Evolutionary conservation across 495 filamentous ascomycete genomes (phyloP), one percentile per base, ranked within the genome.

Genomic region (Chlorociboria aeruginascens): DNA sequence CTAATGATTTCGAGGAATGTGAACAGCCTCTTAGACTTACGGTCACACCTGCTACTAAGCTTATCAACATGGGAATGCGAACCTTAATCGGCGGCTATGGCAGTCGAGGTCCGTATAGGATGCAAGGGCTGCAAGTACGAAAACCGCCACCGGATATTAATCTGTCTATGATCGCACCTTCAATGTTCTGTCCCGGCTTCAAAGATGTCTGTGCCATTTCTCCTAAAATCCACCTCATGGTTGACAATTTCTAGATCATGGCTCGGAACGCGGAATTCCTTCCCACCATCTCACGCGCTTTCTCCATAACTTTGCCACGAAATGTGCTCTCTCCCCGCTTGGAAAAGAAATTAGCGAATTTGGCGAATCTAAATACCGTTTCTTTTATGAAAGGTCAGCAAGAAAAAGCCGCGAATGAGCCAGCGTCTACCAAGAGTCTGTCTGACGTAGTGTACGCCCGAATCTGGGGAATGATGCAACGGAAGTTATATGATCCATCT

Each of bases 391-490:
- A 29, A 13, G 32, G 9, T 33, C 6, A 17, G 8, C 20, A 25
- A 25, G 20, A 25, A 25, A 25, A 25, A 25, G 20, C 20, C 20
- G 20, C 4, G 20, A 25, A 25, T 25, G 29, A 17, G 12, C 0
- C 29, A 17, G 50, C 40, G 34, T 14, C 46, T 37, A 35, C 7
- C 16, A 17, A 36, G 25, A 32, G 30, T 10, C 17, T 51, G 14
- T 1, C n/a, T 10, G 45, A 32, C 28, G 46, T 52, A 8, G 43
- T 51, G 14, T 43, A 54, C 20, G 35, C 32, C 2, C 39, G 40
- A n/a, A 4, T 55, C 25, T 59, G 56, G 56, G 31, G 16, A 3
- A 59, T 55, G 52, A 55, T 55, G 50, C 49, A 53, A n/a, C 40
- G 34, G 29, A 45, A 48, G 7, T 16, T 59, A n/a, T 51, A 42